Evolutionary conservation across 2,329 filamentous ascomycete species (phyloP), one percentile per base, ranked within the genome.

Genomic region (Aspergillus calidoustus): DNA sequence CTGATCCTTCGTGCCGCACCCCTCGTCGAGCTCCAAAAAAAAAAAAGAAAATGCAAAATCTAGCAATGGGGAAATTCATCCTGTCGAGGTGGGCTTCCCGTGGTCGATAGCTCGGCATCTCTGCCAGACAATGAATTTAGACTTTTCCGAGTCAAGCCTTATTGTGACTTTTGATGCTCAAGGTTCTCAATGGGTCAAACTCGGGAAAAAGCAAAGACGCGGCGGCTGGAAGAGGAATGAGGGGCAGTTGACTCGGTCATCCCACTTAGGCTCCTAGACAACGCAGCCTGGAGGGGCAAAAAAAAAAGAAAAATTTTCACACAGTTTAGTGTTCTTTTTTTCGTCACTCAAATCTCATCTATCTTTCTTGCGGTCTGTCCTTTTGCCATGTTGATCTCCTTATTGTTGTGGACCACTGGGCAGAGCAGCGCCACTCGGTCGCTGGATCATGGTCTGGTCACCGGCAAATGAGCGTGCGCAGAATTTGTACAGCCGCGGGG

Each of bases 401-500:
- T 43, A 43, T 59, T 54, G 61, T 43, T 43, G 67, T 67, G 65
- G 66, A 67, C 58, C 67, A 11, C 13, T 15, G 34, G 4, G 25
- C 25, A 41, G 43, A 54, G 47, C 59, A 63, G 60, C 65, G 63
- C 64, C 62, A 69, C 65, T 66, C 59, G 65, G 56, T 54, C 59
- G 62, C 64, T 65, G 61, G 63, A 69, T 63, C 65, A 55, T 25
- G 57, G 61, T 38, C 46, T 51, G 31, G 30, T 51, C 60, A 52
- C 54, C 51, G 58, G 49, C 68, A 60, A 68, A 68, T 68, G 47
- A 52, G 48, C 64, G 41, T 43, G 59, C 48, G 49, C 49, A 22
- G 52, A 61, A 54, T 44, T 59, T 47, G 50, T 43, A 59, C 41
- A 59, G 62, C 69, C 67, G 67, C 66, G 68, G 69, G 67, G 66